Evolutionary conservation across 192 early-diverging fungal genomes (phyloP).

Genomic region (Coemansia sp.): DNA sequence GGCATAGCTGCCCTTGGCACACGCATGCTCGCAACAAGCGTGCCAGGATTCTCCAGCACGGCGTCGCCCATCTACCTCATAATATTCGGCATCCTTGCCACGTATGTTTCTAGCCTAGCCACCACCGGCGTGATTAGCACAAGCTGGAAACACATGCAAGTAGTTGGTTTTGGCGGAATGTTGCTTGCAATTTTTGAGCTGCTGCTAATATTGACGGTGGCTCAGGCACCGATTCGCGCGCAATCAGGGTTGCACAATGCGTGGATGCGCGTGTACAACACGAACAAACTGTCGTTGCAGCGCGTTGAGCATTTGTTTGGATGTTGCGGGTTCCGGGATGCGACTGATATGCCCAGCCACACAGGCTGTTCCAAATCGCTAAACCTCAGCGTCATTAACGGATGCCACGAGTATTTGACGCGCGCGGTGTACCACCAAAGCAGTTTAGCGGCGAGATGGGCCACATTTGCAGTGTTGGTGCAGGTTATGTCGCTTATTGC

Average conservation of each 20-base stretch:
- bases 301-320: constrained; percentile 52
- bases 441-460: constrained; percentile 9
- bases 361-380: constrained; percentile 4
- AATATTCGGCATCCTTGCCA: constrained; percentile 6
- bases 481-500: constrained; percentile 14
- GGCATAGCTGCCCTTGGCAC: constrained; percentile 5
- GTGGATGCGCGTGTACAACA: constrained; percentile 50
- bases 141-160: constrained; percentile 1
- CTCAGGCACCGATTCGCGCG: constrained; percentile 17
- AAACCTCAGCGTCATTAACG: background rate
- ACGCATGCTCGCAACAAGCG: background rate
- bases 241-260: constrained; percentile 26
- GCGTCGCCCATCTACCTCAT: background rate
- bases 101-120: constrained; percentile 6
- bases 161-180: constrained; percentile 7
- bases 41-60: constrained; percentile 6
- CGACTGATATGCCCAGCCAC: constrained; percentile 38
- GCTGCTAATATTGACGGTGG: constrained; percentile 11
- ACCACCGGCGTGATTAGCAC: constrained; percentile 7
- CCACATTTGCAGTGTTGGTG: constrained; percentile 13
- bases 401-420: constrained; percentile 19
- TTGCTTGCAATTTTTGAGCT: constrained; percentile 21
- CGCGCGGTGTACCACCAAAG: constrained; percentile 4
- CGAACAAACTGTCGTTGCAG: constrained; percentile 38
- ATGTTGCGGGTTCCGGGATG: constrained; percentile 52